These are phyloP conservation scores for Pichia occidentalis DNA, from an alignment of 805 yeast species.

Conservation along the genomic window DNA sequence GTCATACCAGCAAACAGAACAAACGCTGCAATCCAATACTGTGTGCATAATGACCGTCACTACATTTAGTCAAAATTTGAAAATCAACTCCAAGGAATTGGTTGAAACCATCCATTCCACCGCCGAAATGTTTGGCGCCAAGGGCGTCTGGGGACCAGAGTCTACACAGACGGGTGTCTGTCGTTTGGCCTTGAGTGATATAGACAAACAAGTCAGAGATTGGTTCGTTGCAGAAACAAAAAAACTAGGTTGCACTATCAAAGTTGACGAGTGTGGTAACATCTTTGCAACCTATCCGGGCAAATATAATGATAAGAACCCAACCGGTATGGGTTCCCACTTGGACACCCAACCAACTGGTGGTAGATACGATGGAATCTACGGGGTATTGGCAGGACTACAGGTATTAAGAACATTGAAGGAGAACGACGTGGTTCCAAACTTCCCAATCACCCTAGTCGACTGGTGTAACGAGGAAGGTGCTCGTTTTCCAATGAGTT, in stretches of 20 bases:
- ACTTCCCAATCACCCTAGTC: conserved; percentile 57
- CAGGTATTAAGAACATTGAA: conserved; percentile 61
- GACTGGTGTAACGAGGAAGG: conserved; percentile 80
- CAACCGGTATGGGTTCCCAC: conserved; percentile 69
- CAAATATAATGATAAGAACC: conserved; percentile 34
- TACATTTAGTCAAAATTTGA: conserved; percentile 8
- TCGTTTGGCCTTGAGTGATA: conserved; percentile 54
- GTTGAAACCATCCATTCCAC: conserved; percentile 57
- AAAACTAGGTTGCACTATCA: conserved; percentile 49
- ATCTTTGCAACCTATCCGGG: conserved; percentile 65
- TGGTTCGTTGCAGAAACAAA: conserved; percentile 55
- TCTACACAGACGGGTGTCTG: conserved; percentile 62
- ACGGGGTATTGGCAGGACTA: conserved; percentile 61
- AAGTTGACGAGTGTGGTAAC: conserved; percentile 60
- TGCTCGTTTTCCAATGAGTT: conserved; percentile 64
- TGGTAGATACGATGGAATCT: conserved; percentile 69
- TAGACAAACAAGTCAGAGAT: conserved; percentile 57
- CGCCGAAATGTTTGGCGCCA: conserved; percentile 52
- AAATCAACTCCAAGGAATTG: conserved; percentile 24
- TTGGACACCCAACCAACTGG: conserved; percentile 76
- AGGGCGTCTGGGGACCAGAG: conserved; percentile 51
- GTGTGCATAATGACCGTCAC: conserved; percentile 6
- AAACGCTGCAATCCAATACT: neutral
- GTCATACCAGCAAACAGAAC: neutral
- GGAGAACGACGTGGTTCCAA: conserved; percentile 52